Evolutionary conservation across 257 asterid genomes (phyloP), one percentile per base, ranked within the genome.

Genomic region (Solanum ossicruentum): DNA sequence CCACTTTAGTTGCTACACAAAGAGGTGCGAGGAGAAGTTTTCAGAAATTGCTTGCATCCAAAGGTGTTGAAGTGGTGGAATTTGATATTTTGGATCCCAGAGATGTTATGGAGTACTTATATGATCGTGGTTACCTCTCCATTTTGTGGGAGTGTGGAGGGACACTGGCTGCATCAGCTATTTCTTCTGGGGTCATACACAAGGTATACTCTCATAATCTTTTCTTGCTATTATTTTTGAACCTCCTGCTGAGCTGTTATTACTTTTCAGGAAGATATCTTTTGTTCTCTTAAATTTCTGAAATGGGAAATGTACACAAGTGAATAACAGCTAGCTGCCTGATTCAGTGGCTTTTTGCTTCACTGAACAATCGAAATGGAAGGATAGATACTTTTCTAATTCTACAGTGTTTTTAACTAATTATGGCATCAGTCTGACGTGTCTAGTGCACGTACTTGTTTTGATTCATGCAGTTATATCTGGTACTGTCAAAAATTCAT

Each of bases 71-170:
- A 89, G 97, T 97, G 81, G 93, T 97, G 36, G 99, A 95, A 91
- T 97, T 97, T 54, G 99, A 97, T 70, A 93, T 95, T 63, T 88
- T 97, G 71, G 93, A 92, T 88, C 99, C 99, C 69, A 92, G 90
- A 89, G 97, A 91, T 56, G 94, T 97, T 6, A 92, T 91, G 93
- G 98, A 91, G 43, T 95, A 97, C 88, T 91, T 97, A 87, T 91
- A 92, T 84, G 97, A 91, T 87, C 98, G 98, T 80, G 99, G 98
- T 45, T 95, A 96, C 87, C 98, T 96, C 55, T 96, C 98, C 0
- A 90, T 96, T 89, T 86, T 96, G 80, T 96, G 99, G 99, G 99
- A 96, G 88, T 96, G 98, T 84, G 98, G 99, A 86, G 98, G 99
- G 86, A 90, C 94, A 9, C 88, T 96, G 88, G 97, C 99, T 84